Evolutionary conservation across 2,329 filamentous ascomycete genomes (phyloP).

Genomic region (Aschersonia sp.): DNA sequence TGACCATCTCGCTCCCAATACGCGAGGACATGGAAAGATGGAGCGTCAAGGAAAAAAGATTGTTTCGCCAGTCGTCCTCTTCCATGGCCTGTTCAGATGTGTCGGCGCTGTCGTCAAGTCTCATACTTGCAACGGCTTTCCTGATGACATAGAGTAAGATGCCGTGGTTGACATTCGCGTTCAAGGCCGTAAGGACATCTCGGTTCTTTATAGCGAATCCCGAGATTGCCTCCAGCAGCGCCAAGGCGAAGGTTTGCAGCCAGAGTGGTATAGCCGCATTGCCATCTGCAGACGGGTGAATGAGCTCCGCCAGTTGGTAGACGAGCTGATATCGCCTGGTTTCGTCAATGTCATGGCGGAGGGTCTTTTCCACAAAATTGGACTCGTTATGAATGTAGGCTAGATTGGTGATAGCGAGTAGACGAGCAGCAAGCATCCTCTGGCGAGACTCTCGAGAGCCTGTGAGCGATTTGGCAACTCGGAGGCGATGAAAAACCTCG

Average conservation of each 20-base stretch:
- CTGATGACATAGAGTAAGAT: slow-evolving; percentile 85
- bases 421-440: slow-evolving; percentile 62
- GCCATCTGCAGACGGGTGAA: slow-evolving; percentile 66
- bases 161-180: slow-evolving; percentile 91
- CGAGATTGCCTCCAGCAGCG: slow-evolving; percentile 72
- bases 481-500: slow-evolving; percentile 71
- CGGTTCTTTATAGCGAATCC: slow-evolving; percentile 61
- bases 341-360: slow-evolving; percentile 80
- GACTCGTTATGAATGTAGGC: slow-evolving; percentile 77
- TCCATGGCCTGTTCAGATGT: slow-evolving; percentile 47
- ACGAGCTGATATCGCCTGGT: slow-evolving; percentile 78
- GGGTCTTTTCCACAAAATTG: slow-evolving; percentile 72
- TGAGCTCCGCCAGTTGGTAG: slow-evolving; percentile 82
- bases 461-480: slow-evolving; percentile 68
- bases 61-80: slow-evolving; percentile 78
- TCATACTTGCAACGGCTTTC: slow-evolving; percentile 77
- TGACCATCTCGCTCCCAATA: slow-evolving; percentile 70
- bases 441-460: slow-evolving; percentile 53
- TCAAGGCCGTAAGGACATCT: slow-evolving; percentile 82
- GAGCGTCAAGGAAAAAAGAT: slow-evolving; percentile 75
- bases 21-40: slow-evolving; percentile 63
- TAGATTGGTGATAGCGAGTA: slow-evolving; percentile 80
- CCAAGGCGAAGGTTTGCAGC: slow-evolving; percentile 70
- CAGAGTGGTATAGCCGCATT: slow-evolving; percentile 54
- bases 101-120: slow-evolving; percentile 35